Evolutionary conservation across 768 basidiomycete species (phyloP).

Genomic region (Phanerodontia chrysosporium): DNA sequence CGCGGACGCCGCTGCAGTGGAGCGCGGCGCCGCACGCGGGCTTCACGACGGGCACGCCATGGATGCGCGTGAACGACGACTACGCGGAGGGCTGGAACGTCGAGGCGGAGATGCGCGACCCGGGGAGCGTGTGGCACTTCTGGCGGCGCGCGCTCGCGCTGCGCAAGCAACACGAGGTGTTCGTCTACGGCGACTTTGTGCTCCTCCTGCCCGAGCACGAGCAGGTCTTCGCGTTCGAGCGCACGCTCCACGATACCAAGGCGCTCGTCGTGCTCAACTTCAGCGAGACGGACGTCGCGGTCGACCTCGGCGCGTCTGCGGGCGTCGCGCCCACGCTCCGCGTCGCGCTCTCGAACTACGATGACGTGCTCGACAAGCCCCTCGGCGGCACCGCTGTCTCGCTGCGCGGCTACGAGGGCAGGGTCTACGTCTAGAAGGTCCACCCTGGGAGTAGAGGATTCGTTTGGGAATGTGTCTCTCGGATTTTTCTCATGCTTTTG

Average conservation of each 20-base stretch:
- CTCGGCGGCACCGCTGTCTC: neutral
- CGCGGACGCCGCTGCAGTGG: conserved; percentile 33
- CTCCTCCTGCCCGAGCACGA: conserved; percentile 44
- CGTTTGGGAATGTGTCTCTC: neutral
- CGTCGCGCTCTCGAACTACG: neutral
- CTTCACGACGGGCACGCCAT: conserved; percentile 61
- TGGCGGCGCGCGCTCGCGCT: conserved; percentile 53
- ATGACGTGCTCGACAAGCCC: neutral
- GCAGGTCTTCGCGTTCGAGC: conserved; percentile 51
- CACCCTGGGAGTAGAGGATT: neutral
- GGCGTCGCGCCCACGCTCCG: neutral
- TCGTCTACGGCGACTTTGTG: conserved; percentile 62
- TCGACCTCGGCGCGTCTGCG: neutral
- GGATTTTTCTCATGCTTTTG: neutral
- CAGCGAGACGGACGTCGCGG: conserved; percentile 9
- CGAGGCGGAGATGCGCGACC: conserved; percentile 40
- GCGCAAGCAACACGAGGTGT: conserved; percentile 50
- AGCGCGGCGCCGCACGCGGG: conserved; percentile 49
- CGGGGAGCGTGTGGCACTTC: conserved; percentile 51
- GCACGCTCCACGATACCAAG: conserved; percentile 29
- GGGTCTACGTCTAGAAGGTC: neutral
- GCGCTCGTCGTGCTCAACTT: conserved; percentile 50
- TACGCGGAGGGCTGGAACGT: conserved; percentile 54
- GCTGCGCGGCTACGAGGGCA: neutral
- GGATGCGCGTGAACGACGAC: conserved; percentile 76